Conservation (phyloP, 2,329 filamentous ascomycete genomes). For the Fusarium mexicanum region DNA sequence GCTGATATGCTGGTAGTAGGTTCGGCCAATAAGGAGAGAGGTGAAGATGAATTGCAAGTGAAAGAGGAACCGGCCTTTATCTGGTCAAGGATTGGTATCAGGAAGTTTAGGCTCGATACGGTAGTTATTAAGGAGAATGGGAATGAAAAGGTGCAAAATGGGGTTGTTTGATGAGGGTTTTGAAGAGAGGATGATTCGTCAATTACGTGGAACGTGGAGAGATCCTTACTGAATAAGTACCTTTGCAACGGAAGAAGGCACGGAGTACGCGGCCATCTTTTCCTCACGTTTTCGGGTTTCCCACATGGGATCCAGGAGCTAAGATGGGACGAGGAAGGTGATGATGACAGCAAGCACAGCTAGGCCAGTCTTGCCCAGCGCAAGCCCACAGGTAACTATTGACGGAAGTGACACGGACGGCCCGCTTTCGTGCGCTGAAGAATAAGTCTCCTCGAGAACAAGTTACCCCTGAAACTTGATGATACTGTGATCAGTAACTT, state of each 20-base stretch:
- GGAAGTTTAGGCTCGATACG: constrained; percentile 6
- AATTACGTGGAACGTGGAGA: constrained; percentile 38
- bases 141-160: constrained; percentile 4
- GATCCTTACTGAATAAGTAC: constrained; percentile 17
- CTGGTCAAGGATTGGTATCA: constrained; percentile 13
- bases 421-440: background rate
- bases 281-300: background rate
- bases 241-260: constrained; percentile 19
- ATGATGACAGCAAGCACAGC: background rate
- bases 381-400: constrained; percentile 3
- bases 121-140: constrained; percentile 1
- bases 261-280: constrained; percentile 18
- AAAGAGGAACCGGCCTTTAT: constrained; percentile 16
- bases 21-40: constrained; percentile 20
- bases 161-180: background rate
- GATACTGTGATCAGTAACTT: constrained; percentile 17
- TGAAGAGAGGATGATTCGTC: background rate
- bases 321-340: constrained; percentile 9
- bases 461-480: constrained; percentile 29
- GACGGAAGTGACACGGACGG: constrained; percentile 19
- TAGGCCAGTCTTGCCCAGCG: background rate
- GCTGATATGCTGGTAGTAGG: constrained; percentile 14
- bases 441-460: constrained; percentile 13
- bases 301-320: background rate
- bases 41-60: constrained; percentile 7